A percentile compares a stretch with the other conserved stretches of the same genome.
Conservation (phyloP, 495 filamentous ascomycete species). For the Xylaria grammica region DNA sequence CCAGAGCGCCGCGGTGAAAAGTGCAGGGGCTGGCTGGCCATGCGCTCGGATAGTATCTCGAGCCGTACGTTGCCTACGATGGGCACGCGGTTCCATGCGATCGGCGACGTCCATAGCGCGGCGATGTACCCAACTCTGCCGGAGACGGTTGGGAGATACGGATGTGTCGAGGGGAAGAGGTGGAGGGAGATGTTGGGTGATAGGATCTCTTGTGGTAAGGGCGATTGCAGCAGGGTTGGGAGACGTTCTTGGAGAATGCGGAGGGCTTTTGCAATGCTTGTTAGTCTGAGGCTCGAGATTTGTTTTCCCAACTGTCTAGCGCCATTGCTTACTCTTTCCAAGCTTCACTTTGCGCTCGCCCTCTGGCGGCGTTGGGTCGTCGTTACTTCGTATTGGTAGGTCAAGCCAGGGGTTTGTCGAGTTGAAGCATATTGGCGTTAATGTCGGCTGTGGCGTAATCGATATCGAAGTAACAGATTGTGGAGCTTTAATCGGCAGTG, state of each 20-base stretch:
- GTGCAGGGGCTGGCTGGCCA: slow-evolving; percentile 61
- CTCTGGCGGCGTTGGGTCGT: slow-evolving; percentile 54
- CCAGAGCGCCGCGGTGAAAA: slow-evolving; percentile 41
- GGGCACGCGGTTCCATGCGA: slow-evolving; percentile 93
- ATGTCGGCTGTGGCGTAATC: slow-evolving; percentile 25
- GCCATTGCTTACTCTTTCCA: slow-evolving; percentile 74
- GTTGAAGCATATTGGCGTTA: slow-evolving; percentile 43
- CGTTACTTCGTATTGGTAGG: slow-evolving; percentile 20
- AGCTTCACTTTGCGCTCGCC: slow-evolving; percentile 82
- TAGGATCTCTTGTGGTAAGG: slow-evolving; percentile 83
- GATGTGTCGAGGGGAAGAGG: slow-evolving; percentile 96
- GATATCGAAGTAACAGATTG: background rate
- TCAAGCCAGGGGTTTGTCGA: slow-evolving; percentile 35
- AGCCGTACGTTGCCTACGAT: slow-evolving; percentile 87
- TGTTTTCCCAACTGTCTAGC: background rate
- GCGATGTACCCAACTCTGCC: slow-evolving; percentile 90
- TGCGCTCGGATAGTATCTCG: slow-evolving; percentile 84
- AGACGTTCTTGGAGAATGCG: slow-evolving; percentile 84
- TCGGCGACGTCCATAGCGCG: slow-evolving; percentile 90
- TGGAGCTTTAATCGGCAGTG: slow-evolving; percentile 17
- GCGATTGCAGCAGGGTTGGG: slow-evolving; percentile 82
- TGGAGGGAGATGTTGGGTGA: slow-evolving; percentile 89
- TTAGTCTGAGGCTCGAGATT: background rate
- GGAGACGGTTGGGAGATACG: slow-evolving; percentile 88
- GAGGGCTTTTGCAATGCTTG: slow-evolving; percentile 62